These are phyloP conservation scores for Botrytis paeoniae DNA, from an alignment of 2,329 filamentous ascomycete species.

Conservation along the genomic window DNA sequence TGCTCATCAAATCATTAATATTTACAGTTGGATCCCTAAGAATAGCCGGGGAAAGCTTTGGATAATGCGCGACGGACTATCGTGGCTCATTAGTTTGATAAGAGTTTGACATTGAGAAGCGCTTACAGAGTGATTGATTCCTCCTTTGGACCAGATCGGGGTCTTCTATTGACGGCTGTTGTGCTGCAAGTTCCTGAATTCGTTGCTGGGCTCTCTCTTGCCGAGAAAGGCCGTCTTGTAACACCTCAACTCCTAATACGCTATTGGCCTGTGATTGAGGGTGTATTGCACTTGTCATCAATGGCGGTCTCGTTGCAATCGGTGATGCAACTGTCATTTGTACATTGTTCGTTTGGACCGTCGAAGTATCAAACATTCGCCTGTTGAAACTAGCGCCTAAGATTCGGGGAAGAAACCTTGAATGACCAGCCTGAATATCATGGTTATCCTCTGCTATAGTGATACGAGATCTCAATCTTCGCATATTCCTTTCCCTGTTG, in stretches of 20 bases:
- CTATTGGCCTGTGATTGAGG: conserved; percentile 6
- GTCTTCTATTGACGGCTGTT: conserved; percentile 29
- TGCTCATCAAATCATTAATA: conserved; percentile 18
- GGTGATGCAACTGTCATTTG: conserved; percentile 18
- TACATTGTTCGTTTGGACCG: not conserved
- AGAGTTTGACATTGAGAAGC: not conserved
- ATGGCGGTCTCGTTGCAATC: conserved; percentile 21
- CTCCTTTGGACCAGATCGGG: conserved; percentile 26
- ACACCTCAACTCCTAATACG: conserved; percentile 14
- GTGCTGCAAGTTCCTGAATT: conserved; percentile 31
- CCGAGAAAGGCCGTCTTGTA: conserved; percentile 16
- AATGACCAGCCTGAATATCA: conserved; percentile 17
- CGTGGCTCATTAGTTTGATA: conserved; percentile 13
- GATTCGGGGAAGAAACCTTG: conserved; percentile 20
- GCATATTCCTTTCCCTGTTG: conserved; percentile 69
- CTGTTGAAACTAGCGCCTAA: conserved; percentile 21
- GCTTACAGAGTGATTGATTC: conserved; percentile 26
- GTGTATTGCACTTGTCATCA: conserved; percentile 21
- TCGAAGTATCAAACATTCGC: conserved; percentile 12
- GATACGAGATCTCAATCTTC: conserved; percentile 42
- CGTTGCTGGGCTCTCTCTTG: conserved; percentile 30
- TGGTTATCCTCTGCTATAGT: conserved; percentile 24
- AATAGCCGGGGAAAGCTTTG: conserved; percentile 35
- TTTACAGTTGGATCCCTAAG: conserved; percentile 8
- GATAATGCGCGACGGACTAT: conserved; percentile 30